phyloP scores from a whole-genome alignment of 2,329 filamentous ascomycete genomes.

The Thielaviopsis punctulata region DNA sequence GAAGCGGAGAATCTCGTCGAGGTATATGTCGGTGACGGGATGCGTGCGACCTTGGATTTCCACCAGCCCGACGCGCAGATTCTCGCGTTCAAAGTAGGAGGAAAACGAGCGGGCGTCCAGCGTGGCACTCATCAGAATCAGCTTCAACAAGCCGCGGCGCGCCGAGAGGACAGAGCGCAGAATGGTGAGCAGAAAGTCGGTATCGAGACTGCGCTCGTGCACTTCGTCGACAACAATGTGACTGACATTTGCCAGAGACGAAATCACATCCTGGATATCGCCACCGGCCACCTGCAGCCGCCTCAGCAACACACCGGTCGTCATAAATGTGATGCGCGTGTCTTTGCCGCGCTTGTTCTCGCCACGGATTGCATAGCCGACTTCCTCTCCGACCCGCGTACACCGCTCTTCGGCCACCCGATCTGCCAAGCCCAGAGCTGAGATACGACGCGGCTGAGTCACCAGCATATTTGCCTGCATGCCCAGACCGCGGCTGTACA shows the following conservation, averaged over 20 bases:
- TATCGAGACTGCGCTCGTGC: conserved; percentile 86
- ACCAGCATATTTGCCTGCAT: conserved; percentile 77
- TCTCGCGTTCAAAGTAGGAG: conserved; percentile 59
- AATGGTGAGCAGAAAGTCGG: conserved; percentile 80
- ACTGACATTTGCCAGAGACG: conserved; percentile 73
- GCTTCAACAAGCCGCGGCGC: conserved; percentile 64
- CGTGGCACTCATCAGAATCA: conserved; percentile 92
- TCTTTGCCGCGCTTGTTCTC: conserved; percentile 58
- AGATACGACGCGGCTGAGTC: conserved; percentile 88
- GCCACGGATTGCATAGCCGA: conserved; percentile 82
- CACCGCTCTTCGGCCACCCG: conserved; percentile 87
- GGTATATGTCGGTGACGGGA: conserved; percentile 75
- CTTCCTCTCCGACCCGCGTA: conserved; percentile 62
- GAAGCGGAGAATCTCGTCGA: conserved; percentile 71
- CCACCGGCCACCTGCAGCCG: conserved; percentile 45
- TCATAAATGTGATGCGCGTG: conserved; percentile 90
- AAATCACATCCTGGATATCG: conserved; percentile 59
- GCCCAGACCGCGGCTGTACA: conserved; percentile 62
- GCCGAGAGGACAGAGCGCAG: conserved; percentile 63
- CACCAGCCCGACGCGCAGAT: conserved; percentile 55
- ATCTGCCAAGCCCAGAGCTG: conserved; percentile 82
- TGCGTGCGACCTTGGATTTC: conserved; percentile 81
- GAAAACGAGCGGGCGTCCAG: conserved; percentile 76
- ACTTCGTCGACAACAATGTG: conserved; percentile 95
- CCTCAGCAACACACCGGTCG: conserved; percentile 79